A percentile compares a stretch with the other conserved stretches of the same genome.
phyloP scores from a whole-genome alignment of 2,329 filamentous ascomycete species.

The Setomelanomma holmii region DNA sequence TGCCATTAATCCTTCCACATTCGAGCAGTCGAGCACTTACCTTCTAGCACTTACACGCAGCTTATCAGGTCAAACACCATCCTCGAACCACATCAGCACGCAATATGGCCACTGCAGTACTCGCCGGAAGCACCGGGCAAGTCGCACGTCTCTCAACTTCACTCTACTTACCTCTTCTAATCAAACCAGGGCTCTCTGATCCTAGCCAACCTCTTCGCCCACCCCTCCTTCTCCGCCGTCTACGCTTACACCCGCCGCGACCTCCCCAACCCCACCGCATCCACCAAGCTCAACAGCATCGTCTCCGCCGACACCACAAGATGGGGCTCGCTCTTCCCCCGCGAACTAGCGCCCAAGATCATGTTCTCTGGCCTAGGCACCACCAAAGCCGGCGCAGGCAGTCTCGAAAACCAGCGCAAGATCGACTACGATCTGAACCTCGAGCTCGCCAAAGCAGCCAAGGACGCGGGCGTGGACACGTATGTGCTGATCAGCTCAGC shows the following conservation, averaged over 20 bases:
- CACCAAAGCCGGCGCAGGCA: constrained; percentile 76
- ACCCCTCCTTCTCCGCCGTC: constrained; percentile 61
- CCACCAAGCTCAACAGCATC: constrained; percentile 70
- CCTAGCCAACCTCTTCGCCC: constrained; percentile 66
- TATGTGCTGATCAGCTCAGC: constrained; percentile 78
- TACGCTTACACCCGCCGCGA: constrained; percentile 72
- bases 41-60: background rate
- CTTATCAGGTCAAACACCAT: background rate
- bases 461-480: constrained; percentile 72
- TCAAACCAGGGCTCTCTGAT: constrained; percentile 72
- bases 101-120: constrained; percentile 57
- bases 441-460: constrained; percentile 76
- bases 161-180: background rate
- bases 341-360: constrained; percentile 65
- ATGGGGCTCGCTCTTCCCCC: constrained; percentile 70
- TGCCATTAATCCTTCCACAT: background rate
- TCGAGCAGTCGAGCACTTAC: background rate
- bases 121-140: constrained; percentile 72
- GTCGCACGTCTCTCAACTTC: constrained; percentile 48
- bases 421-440: constrained; percentile 90
- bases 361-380: constrained; percentile 84
- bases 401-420: constrained; percentile 80
- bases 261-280: constrained; percentile 58
- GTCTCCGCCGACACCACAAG: constrained; percentile 69
- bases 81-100: background rate